Base-by-base conservation (phyloP, 2,329 filamentous ascomycete genomes). In the Exophiala calicioides region DNA sequence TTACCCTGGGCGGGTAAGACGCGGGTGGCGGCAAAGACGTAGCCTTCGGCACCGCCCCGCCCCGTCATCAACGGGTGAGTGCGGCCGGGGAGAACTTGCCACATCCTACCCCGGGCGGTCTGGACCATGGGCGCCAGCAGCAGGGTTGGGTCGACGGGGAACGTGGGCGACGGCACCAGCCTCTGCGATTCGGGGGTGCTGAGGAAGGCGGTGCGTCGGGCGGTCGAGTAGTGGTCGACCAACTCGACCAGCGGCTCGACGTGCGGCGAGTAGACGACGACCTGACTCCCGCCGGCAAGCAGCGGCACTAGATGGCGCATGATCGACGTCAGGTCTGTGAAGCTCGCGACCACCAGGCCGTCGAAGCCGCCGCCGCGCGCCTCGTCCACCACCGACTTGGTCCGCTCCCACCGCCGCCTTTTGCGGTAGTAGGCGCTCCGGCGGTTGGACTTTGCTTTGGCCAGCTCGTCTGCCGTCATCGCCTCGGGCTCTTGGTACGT, bases 11-110 rank as follows among this genome's bases (percentile, higher is more conserved):
- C 82, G 0, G 93, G 93, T 34, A 91, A 71, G 1, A 93, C 89
- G 57, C 84, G 80, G 64, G 86, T 88, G 0, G 79, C 91, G 20
- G 89, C 91, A 58, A 97, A 90, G 3, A 98, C 65, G 65, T 88
- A 98, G 0, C 93, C 93, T 62, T 97, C 91, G 0, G 89, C 82
- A 1, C 91, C 91, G 15, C 93, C 93, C 30, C 80, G 79, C 27
- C 83, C 83, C 50, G 88, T 95, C 93, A 98, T 98, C 44, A 94
- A 68, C 5, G 93, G 93, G 70, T 98, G 93, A 41, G 93, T 97
- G 43, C 93, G 75, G 1, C 89, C 88, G 0, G 93, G 93, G 35
- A 98, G 68, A 2, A 96, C 90, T 72, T 98, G 93, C 88, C 89
- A 97, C 42, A 81, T 76, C 52, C 86, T 78, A 4, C 86, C 84